Evolutionary conservation across 441 rosid genomes (phyloP).

Genomic region (Adansonia gregorii): DNA sequence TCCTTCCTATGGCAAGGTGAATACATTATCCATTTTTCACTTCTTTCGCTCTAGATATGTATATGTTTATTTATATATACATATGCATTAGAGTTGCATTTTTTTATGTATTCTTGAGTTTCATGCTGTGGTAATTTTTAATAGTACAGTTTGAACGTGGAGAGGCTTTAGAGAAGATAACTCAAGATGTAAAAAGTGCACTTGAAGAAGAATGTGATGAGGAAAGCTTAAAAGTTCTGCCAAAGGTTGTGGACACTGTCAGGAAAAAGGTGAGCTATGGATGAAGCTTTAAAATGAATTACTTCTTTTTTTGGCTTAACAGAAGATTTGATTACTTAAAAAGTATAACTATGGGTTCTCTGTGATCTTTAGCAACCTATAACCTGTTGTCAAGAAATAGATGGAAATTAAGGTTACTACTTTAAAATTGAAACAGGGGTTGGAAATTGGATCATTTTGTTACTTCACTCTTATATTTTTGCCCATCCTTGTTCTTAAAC

Average conservation of each 20-base stretch:
- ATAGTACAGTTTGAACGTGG: conserved; percentile 91
- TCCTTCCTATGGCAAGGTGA: conserved; percentile 92
- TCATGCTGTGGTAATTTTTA: conserved; percentile 22
- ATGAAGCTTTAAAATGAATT: not conserved
- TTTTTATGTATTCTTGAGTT: conserved; percentile 8
- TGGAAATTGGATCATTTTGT: conserved; percentile 18
- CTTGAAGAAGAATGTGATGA: conserved; percentile 89
- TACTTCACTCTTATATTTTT: conserved; percentile 15
- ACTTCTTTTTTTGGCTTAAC: conserved; percentile 6
- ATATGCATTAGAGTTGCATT: conserved; percentile 16
- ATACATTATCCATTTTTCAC: conserved; percentile 16
- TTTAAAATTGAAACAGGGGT: not conserved
- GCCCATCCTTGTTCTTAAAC: conserved; percentile 25
- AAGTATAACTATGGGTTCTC: not conserved
- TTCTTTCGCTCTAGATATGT: not conserved
- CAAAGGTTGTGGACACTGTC: conserved; percentile 85
- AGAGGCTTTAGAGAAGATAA: conserved; percentile 85
- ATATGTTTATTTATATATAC: conserved; percentile 3
- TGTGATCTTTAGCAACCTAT: not conserved
- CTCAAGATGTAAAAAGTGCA: conserved; percentile 60
- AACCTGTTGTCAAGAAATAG: not conserved
- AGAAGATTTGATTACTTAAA: not conserved
- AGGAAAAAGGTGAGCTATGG: conserved; percentile 72
- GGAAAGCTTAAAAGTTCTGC: conserved; percentile 75
- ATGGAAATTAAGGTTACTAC: not conserved